phyloP scores from a whole-genome alignment of 306 rosid genomes.

The Casuarina cunninghamiana region DNA sequence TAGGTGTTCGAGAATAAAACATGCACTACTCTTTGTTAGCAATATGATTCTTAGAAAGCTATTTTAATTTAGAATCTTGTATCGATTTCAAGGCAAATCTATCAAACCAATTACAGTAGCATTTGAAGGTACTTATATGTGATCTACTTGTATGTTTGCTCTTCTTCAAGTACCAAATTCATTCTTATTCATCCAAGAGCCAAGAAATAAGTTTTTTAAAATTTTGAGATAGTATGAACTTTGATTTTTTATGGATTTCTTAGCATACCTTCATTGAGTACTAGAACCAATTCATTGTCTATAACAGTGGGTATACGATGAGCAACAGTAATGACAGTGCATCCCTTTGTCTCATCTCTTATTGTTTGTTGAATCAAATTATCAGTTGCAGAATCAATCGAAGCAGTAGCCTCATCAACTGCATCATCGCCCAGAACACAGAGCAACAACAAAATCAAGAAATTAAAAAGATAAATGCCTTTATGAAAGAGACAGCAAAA shows the following conservation, averaged over 20 bases:
- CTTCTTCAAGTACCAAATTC: background rate
- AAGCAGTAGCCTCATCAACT: constrained; percentile 97
- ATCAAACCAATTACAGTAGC: background rate
- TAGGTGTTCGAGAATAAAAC: background rate
- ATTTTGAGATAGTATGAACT: background rate
- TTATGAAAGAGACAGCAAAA: too few relatives aligned
- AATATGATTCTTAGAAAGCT: background rate
- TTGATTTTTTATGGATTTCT: background rate
- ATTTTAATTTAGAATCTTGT: background rate
- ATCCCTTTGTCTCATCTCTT: constrained; percentile 65
- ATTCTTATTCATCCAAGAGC: background rate
- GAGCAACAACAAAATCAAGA: background rate
- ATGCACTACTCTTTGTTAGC: background rate
- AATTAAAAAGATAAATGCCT: background rate
- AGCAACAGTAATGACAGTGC: constrained; percentile 87
- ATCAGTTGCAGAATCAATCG: constrained; percentile 82
- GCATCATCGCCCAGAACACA: constrained; percentile 22
- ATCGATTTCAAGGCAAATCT: background rate
- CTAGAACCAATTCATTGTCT: constrained; percentile 80
- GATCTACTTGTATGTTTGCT: background rate
- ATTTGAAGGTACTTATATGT: background rate
- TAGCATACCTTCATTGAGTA: constrained; percentile 71
- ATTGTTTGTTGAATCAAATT: constrained; percentile 75
- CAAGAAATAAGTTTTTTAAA: background rate
- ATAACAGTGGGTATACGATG: constrained; percentile 85